A percentile compares a stretch with the other conserved stretches of the same genome.
phyloP scores from a whole-genome alignment of 192 early-diverging fungal species.

The Rhizophagus clarus region DNA sequence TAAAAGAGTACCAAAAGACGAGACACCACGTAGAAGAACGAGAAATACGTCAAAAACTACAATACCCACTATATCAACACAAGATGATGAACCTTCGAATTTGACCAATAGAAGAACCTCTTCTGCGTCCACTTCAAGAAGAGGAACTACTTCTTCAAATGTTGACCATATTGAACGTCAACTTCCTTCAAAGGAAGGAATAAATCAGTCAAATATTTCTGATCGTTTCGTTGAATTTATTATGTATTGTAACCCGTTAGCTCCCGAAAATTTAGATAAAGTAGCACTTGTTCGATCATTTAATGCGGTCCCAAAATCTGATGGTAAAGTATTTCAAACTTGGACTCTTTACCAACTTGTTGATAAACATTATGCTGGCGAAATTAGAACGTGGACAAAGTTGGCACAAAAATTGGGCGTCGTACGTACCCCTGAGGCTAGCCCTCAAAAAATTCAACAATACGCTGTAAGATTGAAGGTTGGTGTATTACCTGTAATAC shows the following conservation, averaged over 20 bases:
- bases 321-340: conserved; percentile 28
- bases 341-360: conserved; percentile 29
- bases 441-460: conserved; percentile 33
- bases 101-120: too few species aligned
- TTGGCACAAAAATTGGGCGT: conserved; percentile 33
- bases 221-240: conserved; percentile 29
- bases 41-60: too few species aligned
- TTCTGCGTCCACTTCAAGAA: neutral
- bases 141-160: neutral
- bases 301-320: conserved; percentile 27
- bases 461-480: conserved; percentile 33
- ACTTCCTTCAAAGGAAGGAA: neutral
- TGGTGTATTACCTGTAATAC: neutral
- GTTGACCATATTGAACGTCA: neutral
- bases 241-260: conserved; percentile 25
- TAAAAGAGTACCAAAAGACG: too few species aligned
- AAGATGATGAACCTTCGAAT: too few species aligned
- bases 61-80: too few species aligned
- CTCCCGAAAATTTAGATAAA: conserved; percentile 1
- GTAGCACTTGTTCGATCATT: neutral
- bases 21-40: too few species aligned
- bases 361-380: conserved; percentile 24
- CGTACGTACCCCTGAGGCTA: conserved; percentile 20
- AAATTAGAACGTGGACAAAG: conserved; percentile 30
- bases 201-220: conserved; percentile 22